Percentiles rank a stretch among this genome's conserved stretches.
Conservation (phyloP, 306 rosid species). For the Alnus glutinosa region DNA sequence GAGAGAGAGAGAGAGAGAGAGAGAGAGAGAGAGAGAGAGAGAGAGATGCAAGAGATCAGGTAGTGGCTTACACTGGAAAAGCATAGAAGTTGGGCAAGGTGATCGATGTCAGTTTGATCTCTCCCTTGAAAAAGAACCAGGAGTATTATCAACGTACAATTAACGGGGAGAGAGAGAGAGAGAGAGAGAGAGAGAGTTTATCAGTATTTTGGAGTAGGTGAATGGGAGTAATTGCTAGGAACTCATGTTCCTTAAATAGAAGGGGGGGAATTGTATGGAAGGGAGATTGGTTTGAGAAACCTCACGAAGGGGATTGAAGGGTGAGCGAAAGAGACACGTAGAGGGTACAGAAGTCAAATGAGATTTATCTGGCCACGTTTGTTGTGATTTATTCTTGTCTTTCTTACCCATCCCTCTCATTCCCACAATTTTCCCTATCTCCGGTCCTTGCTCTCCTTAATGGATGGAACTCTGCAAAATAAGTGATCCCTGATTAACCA, state of each 20-base stretch:
- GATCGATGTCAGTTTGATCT: slow-evolving; percentile 20
- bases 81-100: background rate
- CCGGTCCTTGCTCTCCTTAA: background rate
- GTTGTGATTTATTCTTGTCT: slow-evolving; percentile 16
- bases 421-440: slow-evolving; percentile 9
- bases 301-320: background rate
- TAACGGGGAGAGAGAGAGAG: background rate
- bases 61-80: background rate
- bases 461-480: background rate
- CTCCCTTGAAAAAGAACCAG: slow-evolving; percentile 18
- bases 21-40: slow-evolving; percentile 18
- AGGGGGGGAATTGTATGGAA: slow-evolving; percentile 26
- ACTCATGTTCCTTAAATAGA: slow-evolving; percentile 13
- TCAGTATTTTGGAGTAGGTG: slow-evolving; percentile 10
- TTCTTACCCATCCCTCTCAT: background rate
- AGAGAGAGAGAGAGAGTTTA: slow-evolving; percentile 17
- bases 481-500: background rate
- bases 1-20: slow-evolving; percentile 23
- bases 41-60: slow-evolving; percentile 14
- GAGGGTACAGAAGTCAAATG: slow-evolving; percentile 25
- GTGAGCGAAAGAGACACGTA: slow-evolving; percentile 11
- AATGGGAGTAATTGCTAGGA: background rate
- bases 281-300: slow-evolving; percentile 27
- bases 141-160: background rate
- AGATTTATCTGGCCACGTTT: slow-evolving; percentile 27